Evolutionary conservation across 2,329 filamentous ascomycete genomes (phyloP).

Genomic region (Stromatinia cepivora): DNA sequence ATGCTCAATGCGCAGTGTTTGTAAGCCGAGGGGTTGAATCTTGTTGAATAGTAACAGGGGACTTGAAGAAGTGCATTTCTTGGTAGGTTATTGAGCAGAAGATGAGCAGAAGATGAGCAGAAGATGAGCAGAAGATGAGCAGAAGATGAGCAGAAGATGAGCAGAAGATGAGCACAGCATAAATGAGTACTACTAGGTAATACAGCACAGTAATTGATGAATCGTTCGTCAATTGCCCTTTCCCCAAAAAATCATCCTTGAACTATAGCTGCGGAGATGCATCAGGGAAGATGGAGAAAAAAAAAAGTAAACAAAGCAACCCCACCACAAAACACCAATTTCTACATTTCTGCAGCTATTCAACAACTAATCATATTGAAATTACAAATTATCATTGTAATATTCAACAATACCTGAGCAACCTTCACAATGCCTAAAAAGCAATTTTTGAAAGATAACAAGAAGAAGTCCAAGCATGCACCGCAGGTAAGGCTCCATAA

Average conservation of each 20-base stretch:
- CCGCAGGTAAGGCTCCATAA: conserved; percentile 30
- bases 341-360: too few species aligned
- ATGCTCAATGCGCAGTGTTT: too few species aligned
- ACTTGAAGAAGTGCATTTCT: neutral
- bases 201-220: neutral
- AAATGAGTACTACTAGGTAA: neutral
- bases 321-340: conserved; percentile 4
- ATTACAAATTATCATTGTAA: neutral
- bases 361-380: neutral
- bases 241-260: neutral
- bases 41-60: neutral
- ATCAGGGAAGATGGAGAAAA: neutral
- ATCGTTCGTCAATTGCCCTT: neutral
- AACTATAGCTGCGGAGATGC: neutral
- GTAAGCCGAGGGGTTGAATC: neutral
- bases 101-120: neutral
- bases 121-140: neutral
- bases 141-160: neutral
- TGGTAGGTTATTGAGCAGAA: neutral
- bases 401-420: neutral
- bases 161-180: neutral
- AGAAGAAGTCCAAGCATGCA: conserved; percentile 43
- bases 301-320: neutral
- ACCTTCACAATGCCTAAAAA: conserved; percentile 38
- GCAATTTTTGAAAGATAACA: conserved; percentile 44